Base-by-base conservation (phyloP, 108 stramenopile genomes). In the Asterionellopsis glacialis region DNA sequence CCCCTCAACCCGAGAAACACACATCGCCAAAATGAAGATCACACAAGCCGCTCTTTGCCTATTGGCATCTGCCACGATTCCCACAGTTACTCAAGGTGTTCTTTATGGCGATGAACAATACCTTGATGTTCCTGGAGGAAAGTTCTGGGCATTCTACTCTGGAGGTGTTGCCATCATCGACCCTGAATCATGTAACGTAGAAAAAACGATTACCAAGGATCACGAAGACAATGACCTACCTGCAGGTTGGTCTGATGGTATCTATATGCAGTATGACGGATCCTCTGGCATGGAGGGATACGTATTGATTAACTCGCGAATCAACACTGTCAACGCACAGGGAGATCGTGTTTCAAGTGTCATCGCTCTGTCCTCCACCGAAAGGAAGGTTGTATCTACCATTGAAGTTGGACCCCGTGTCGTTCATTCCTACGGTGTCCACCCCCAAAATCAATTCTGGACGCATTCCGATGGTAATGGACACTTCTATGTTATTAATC, bases 21-120 rank as follows among this genome's bases (percentile, higher is more conserved):
- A n/a, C n/a, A n/a, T n/a, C n/a, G n/a, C 7, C 33, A 33, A 33
- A 7, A 33, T 33, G 33, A 33, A 33, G 33, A 5, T 33, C 33
- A 5, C 33, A 2, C 33, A 33, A 33, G 33, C 33, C 33, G 33
- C 33, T 33, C 33, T 33, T 33, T 33, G 33, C 33, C 2, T 33
- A 2, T 7, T 33, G 33, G 33, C 33, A 33, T 33, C 33, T 33
- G 33, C 33, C 33, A 33, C 33, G 2, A 2, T 33, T 33, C 33
- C 33, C 33, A 5, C 33, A 33, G 2, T 2, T 7, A 21, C 40
- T 16, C 52, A 54, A 28, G 64, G 54, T 14, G 64, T 65, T 22
- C 19, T 43, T 18, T 65, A 65, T 55, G 64, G 64, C 15, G 64
- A 65, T 65, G 64, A 65, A 55, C 21, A 33, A 11, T 65, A 43